These are phyloP conservation scores for Podosphaera fusca DNA, from an alignment of 2,329 filamentous ascomycete genomes.

Conservation along the genomic window DNA sequence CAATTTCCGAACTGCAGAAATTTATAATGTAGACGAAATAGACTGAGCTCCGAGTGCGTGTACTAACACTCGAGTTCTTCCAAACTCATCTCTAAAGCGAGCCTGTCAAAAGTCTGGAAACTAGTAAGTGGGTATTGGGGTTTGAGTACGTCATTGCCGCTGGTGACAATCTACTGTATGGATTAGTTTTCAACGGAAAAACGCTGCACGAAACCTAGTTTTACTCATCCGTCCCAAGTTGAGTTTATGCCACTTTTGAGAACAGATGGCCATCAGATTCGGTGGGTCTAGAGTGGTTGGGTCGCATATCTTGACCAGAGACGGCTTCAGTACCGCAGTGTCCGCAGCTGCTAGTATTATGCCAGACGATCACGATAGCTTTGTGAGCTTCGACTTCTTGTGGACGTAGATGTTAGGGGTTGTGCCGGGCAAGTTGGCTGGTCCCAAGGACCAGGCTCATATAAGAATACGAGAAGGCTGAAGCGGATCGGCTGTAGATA, in stretches of 20 bases:
- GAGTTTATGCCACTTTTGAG: not conserved
- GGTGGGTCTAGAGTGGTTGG: not conserved
- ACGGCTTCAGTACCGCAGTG: not conserved
- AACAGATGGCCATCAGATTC: not conserved
- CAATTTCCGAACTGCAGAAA: not conserved
- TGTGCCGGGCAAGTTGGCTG: no score
- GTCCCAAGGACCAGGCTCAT: no score
- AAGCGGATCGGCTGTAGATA: no score
- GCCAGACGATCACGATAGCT: not conserved
- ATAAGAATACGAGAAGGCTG: no score
- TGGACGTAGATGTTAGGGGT: not conserved
- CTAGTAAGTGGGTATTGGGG: not conserved
- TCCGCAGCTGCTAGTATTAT: not conserved
- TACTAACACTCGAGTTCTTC: not conserved
- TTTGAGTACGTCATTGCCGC: not conserved
- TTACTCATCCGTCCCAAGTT: not conserved
- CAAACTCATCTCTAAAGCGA: not conserved
- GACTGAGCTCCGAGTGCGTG: not conserved
- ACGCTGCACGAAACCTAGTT: not conserved
- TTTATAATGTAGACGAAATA: not conserved
- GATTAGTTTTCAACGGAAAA: not conserved
- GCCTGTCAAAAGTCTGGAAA: not conserved
- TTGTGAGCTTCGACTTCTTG: not conserved
- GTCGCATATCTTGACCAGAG: not conserved
- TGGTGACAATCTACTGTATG: not conserved